Evolutionary conservation across 1,284 basidiomycete species (phyloP).

Genomic region (Microbotryum silenes-acaulis): DNA sequence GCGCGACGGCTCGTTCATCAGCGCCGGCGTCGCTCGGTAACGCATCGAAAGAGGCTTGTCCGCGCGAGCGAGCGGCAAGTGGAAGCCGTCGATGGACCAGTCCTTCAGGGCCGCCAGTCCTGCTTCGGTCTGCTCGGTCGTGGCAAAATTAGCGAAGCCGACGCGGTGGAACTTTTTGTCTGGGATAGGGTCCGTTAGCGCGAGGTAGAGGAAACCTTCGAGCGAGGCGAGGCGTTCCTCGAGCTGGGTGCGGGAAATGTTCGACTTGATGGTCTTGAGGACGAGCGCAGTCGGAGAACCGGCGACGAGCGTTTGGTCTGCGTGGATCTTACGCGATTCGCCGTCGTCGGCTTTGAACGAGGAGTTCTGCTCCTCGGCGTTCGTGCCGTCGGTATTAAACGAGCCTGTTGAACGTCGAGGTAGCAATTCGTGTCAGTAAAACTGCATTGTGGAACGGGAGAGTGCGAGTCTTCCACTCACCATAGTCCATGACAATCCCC

Average conservation of each 20-base stretch:
- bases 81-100: conserved; percentile 57
- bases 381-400: neutral
- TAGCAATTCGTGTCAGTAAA: conserved; percentile 2
- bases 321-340: conserved; percentile 34
- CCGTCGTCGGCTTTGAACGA: conserved; percentile 53
- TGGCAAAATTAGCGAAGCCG: conserved; percentile 77
- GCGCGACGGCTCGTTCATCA: conserved; percentile 66
- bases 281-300: conserved; percentile 56
- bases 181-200: conserved; percentile 77
- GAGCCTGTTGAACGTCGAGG: neutral
- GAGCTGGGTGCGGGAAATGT: conserved; percentile 73
- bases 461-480: conserved; percentile 24
- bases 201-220: conserved; percentile 57
- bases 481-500: conserved; percentile 46
- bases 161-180: conserved; percentile 85
- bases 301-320: conserved; percentile 49
- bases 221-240: conserved; percentile 52
- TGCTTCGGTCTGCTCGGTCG: conserved; percentile 59
- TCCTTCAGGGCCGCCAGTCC: neutral
- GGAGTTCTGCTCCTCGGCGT: conserved; percentile 42
- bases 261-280: conserved; percentile 86
- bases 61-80: conserved; percentile 77
- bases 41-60: conserved; percentile 67
- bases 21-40: conserved; percentile 68
- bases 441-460: neutral